A percentile compares a stretch with the other conserved stretches of the same genome.
These are phyloP conservation scores for Yamadazyma laniorum DNA, from an alignment of 805 yeast species.

Conservation along the genomic window DNA sequence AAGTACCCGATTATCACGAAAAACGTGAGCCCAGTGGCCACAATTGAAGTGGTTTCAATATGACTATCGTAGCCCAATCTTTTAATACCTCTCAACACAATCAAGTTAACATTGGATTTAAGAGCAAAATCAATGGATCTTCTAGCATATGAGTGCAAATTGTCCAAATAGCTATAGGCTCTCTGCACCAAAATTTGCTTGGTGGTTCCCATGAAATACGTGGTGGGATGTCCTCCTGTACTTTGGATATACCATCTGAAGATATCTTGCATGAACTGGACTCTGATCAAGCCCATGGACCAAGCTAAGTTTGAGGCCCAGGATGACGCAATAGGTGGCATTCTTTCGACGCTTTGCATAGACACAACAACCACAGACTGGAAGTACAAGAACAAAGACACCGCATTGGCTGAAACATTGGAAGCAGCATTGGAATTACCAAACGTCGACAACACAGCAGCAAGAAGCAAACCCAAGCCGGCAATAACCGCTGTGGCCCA, in stretches of 20 bases:
- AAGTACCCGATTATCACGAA: slow-evolving; percentile 76
- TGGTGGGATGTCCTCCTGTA: slow-evolving; percentile 84
- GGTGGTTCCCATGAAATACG: slow-evolving; percentile 59
- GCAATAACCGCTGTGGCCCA: slow-evolving; percentile 94
- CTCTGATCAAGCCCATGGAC: slow-evolving; percentile 89
- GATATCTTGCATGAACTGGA: slow-evolving; percentile 78
- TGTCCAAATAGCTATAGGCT: slow-evolving; percentile 38
- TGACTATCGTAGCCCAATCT: slow-evolving; percentile 74
- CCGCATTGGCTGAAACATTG: slow-evolving; percentile 82
- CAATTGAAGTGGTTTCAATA: slow-evolving; percentile 82
- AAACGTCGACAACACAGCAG: slow-evolving; percentile 79
- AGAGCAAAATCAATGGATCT: slow-evolving; percentile 37
- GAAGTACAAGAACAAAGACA: slow-evolving; percentile 80
- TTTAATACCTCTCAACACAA: slow-evolving; percentile 81
- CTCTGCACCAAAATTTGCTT: slow-evolving; percentile 75
- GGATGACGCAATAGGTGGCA: slow-evolving; percentile 89
- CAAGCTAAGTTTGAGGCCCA: slow-evolving; percentile 93
- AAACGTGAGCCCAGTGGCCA: slow-evolving; percentile 83
- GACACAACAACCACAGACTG: slow-evolving; percentile 82
- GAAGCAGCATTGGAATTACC: slow-evolving; percentile 90
- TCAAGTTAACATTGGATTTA: slow-evolving; percentile 54
- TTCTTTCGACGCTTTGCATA: slow-evolving; percentile 80
- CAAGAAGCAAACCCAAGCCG: slow-evolving; percentile 78
- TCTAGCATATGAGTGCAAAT: slow-evolving; percentile 19
- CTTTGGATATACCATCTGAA: slow-evolving; percentile 83